These are phyloP conservation scores for Paspalum notatum DNA, from an alignment of 176 grass and related monocot genomes.

Conservation along the genomic window DNA sequence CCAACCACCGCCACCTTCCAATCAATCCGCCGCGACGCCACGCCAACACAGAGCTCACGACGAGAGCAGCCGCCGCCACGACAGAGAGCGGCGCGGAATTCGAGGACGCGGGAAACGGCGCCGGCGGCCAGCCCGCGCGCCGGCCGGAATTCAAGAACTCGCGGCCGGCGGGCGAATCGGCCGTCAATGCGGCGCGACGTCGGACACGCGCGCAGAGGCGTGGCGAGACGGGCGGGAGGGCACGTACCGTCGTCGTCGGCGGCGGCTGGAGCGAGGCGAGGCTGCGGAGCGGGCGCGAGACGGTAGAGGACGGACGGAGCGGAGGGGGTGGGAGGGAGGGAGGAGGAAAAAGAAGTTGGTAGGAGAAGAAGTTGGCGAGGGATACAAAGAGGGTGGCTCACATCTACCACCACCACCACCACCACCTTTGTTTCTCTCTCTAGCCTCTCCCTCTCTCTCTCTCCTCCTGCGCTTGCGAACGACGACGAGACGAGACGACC, in stretches of 20 bases:
- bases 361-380: slow-evolving; percentile 61
- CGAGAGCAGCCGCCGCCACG: neutral
- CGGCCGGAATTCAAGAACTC: slow-evolving; percentile 23
- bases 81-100: neutral
- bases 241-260: slow-evolving; percentile 47
- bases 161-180: neutral
- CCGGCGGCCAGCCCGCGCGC: neutral
- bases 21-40: slow-evolving; percentile 35
- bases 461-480: neutral
- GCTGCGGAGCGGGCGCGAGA: slow-evolving; percentile 28
- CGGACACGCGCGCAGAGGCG: neutral
- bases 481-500: slow-evolving; percentile 32
- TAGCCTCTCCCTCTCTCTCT: neutral
- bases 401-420: slow-evolving; percentile 62
- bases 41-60: slow-evolving; percentile 10
- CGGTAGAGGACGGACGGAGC: neutral
- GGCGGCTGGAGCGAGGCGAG: neutral
- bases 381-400: slow-evolving; percentile 76
- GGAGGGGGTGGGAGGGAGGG: slow-evolving; percentile 1
- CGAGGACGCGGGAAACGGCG: slow-evolving; percentile 5
- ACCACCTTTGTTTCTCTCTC: slow-evolving; percentile 62
- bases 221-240: neutral
- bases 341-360: slow-evolving; percentile 55
- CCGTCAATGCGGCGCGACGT: slow-evolving; percentile 39
- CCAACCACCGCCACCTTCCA: slow-evolving; percentile 66